Evolutionary conservation across 257 asterid genomes (phyloP).

Genomic region (Buddleja alternifolia): DNA sequence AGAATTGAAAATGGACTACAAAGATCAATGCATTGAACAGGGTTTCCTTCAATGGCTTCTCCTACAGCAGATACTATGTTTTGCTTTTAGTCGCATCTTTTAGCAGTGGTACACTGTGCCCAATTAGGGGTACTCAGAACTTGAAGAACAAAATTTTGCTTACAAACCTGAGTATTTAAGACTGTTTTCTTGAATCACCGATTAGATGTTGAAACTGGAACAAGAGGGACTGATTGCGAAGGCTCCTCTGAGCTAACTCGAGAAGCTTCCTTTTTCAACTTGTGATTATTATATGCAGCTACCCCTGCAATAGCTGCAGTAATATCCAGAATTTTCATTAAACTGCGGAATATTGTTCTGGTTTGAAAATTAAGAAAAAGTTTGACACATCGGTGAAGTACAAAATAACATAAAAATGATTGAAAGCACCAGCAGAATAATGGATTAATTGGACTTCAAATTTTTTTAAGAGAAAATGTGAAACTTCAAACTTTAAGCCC

Average conservation of each 20-base stretch:
- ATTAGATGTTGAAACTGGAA: slow-evolving; percentile 39
- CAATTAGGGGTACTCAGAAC: background rate
- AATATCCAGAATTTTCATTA: slow-evolving; percentile 6
- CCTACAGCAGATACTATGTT: background rate
- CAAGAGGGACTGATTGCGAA: slow-evolving; percentile 49
- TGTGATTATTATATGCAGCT: slow-evolving; percentile 88
- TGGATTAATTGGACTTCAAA: background rate
- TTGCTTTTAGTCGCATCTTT: slow-evolving; percentile 1
- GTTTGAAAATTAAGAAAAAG: background rate
- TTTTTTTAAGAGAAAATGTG: background rate
- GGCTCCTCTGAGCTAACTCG: slow-evolving; percentile 47
- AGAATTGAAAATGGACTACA: background rate
- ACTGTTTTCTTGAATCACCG: slow-evolving; percentile 14
- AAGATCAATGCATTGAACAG: background rate
- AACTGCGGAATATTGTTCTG: background rate
- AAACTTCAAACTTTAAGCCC: background rate
- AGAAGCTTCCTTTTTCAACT: slow-evolving; percentile 83
- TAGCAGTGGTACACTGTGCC: background rate
- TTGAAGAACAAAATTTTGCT: background rate
- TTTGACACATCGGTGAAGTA: background rate
- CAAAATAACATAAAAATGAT: background rate
- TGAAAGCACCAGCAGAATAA: slow-evolving; percentile 11
- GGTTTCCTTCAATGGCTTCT: background rate
- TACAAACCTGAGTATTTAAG: slow-evolving; percentile 7
- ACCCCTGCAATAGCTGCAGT: slow-evolving; percentile 92